Percentiles rank a stretch among this genome's conserved stretches.
Evolutionary conservation across 495 filamentous ascomycete genomes (phyloP).

Genomic region (Aspergillus carlsbadensis): DNA sequence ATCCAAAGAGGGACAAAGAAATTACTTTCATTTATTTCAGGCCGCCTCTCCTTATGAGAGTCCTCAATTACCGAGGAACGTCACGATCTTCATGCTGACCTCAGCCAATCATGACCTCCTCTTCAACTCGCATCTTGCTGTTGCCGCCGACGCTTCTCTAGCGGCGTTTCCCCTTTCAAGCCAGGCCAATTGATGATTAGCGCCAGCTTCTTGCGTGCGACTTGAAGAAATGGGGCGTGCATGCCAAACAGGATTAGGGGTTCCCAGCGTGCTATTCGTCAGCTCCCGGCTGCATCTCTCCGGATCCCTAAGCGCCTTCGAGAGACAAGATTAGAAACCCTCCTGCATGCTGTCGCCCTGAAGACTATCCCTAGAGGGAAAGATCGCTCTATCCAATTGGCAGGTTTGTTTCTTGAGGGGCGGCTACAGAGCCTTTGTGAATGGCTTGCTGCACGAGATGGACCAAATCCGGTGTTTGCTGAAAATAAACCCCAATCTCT

Average conservation of each 20-base stretch:
- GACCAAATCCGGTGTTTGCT: not conserved
- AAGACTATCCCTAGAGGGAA: constrained; percentile 2
- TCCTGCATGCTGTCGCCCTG: constrained; percentile 6
- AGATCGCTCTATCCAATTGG: constrained; percentile 10
- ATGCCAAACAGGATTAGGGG: constrained; percentile 7
- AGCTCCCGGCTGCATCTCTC: not conserved
- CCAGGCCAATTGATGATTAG: constrained; percentile 2
- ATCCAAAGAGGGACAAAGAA: no score
- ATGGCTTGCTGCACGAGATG: constrained; percentile 13
- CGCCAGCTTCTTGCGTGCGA: not conserved
- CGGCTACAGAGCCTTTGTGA: constrained; percentile 13
- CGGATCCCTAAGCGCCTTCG: constrained; percentile 13
- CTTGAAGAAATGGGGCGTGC: not conserved
- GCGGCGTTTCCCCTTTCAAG: not conserved
- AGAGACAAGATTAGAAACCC: constrained; percentile 13
- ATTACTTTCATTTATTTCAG: not conserved
- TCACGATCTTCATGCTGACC: not conserved
- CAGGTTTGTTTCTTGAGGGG: not conserved
- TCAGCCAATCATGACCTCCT: constrained; percentile 2
- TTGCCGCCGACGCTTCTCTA: constrained; percentile 9
- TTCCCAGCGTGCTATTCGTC: not conserved
- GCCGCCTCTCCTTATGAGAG: not conserved
- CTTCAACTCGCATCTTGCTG: not conserved
- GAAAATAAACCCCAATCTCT: constrained; percentile 9
- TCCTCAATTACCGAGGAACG: not conserved